Base-by-base conservation (phyloP, 495 filamentous ascomycete genomes). In the Podospora australis region DNA sequence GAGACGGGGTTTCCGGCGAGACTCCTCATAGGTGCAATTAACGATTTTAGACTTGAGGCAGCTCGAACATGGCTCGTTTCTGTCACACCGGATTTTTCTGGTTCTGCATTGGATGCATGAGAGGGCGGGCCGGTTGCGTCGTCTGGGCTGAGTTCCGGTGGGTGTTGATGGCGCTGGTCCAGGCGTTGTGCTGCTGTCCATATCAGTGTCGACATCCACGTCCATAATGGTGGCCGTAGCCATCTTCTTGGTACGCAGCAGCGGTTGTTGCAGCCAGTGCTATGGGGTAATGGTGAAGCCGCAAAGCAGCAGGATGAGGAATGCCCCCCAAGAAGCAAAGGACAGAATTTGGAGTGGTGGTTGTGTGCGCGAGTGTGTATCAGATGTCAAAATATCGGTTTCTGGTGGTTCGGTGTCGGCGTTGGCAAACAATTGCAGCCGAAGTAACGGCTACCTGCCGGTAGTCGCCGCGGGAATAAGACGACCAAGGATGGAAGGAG, bases 1-100 rank as follows among this genome's bases (percentile, higher is more conserved):
- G 16, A 62, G 53, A 2, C 59, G 52, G 3, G 59, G 59, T 36
- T 65, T 65, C 6, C 62, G 58, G 19, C 62, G 59, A 13, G 61
- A 58, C 28, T 67, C 59, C 49, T 67, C 61, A 39, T 73, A 78
- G 29, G 63, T 63, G 56, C 72, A 77, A 39, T 65, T 69, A 41
- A 66, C 62, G 21, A 60, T 69, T 56, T 64, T 66, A 38, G 67
- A 70, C 52, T 65, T 64, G 40, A 75, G 60, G 52, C 77, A 79
- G 46, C 72, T 73, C 14, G 63, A 58, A 53, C 75, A 80, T 6
- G 75, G 77, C 28, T 70, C 55, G 35, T 66, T 69, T 46, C 70
- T 70, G 48, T 79, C 74, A 60, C 75, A 80, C 30, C 71, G 75
- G 48, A 80, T 74, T 59, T 79, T 80, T 40, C 74, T 73, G 9